These are phyloP conservation scores for Gautieria morchelliformis DNA, from an alignment of 768 basidiomycete species.

Conservation along the genomic window DNA sequence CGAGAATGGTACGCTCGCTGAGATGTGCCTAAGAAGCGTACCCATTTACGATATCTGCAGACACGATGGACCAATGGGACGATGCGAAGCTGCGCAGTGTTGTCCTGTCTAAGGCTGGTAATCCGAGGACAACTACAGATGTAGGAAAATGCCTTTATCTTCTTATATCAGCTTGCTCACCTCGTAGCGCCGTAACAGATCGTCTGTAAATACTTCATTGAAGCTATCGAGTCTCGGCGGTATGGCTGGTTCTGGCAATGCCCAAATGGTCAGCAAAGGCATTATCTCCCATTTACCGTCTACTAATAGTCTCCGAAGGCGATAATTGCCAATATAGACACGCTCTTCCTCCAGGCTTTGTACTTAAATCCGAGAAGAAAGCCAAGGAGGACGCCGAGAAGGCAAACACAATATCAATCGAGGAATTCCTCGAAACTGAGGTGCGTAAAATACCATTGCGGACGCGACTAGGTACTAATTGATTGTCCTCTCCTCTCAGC, in stretches of 20 bases:
- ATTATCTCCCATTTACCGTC: neutral
- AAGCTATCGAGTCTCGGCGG: constrained; percentile 84
- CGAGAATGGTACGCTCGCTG: constrained; percentile 50
- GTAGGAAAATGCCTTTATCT: constrained; percentile 30
- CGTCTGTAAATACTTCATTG: constrained; percentile 95
- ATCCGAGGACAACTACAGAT: constrained; percentile 87
- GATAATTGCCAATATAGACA: constrained; percentile 89
- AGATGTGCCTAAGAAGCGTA: neutral
- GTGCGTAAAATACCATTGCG: constrained; percentile 30
- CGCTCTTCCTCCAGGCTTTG: constrained; percentile 91
- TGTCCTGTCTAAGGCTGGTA: constrained; percentile 79
- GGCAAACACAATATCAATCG: constrained; percentile 79
- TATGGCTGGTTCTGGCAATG: constrained; percentile 98
- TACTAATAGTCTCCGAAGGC: constrained; percentile 12
- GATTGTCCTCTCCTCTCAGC: constrained; percentile 32
- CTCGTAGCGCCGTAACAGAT: constrained; percentile 41
- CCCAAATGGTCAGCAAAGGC: constrained; percentile 48
- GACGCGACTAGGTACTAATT: neutral
- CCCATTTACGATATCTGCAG: constrained; percentile 28
- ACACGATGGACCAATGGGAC: constrained; percentile 98
- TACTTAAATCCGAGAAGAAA: constrained; percentile 90
- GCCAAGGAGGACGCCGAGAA: constrained; percentile 86
- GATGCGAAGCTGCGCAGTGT: constrained; percentile 88
- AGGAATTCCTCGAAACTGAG: constrained; percentile 97
- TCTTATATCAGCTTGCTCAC: neutral